These are phyloP conservation scores for Gigaspora rosea DNA, from an alignment of 192 early-diverging fungal genomes.

Conservation along the genomic window DNA sequence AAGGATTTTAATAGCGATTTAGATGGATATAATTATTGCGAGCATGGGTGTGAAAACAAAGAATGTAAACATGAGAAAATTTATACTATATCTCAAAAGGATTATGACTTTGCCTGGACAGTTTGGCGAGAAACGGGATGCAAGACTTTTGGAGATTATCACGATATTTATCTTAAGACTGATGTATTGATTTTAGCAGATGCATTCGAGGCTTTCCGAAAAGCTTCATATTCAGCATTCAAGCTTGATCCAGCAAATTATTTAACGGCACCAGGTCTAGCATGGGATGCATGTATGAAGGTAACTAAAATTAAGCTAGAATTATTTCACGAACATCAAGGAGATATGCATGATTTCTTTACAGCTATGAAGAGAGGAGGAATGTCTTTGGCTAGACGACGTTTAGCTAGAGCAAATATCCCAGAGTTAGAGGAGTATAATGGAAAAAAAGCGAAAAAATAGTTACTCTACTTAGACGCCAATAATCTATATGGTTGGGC, in stretches of 20 bases:
- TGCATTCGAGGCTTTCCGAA: slow-evolving; percentile 22
- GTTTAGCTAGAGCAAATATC: slow-evolving; percentile 12
- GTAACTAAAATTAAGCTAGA: slow-evolving; percentile 14
- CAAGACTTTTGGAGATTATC: slow-evolving; percentile 19
- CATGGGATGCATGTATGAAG: not conserved
- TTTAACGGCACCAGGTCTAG: slow-evolving; percentile 25
- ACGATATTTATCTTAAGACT: slow-evolving; percentile 23
- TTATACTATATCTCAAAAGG: not conserved
- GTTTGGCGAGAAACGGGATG: not conserved
- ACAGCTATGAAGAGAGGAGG: not conserved
- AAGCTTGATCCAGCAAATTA: slow-evolving; percentile 28
- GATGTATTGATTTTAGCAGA: slow-evolving; percentile 25
- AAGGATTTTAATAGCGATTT: not conserved
- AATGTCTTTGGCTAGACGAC: not conserved
- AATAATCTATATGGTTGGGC: slow-evolving; percentile 23
- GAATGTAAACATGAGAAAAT: slow-evolving; percentile 26
- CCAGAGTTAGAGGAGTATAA: slow-evolving; percentile 3
- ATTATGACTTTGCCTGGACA: not conserved
- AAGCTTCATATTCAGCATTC: slow-evolving; percentile 29
- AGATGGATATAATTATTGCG: slow-evolving; percentile 13
- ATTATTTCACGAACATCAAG: slow-evolving; percentile 18
- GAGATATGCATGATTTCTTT: slow-evolving; percentile 18
- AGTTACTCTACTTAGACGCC: not conserved
- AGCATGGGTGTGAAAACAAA: not conserved
- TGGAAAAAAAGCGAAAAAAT: not conserved